These are phyloP conservation scores for Imleria badia DNA, from an alignment of 768 basidiomycete species.

Conservation along the genomic window DNA sequence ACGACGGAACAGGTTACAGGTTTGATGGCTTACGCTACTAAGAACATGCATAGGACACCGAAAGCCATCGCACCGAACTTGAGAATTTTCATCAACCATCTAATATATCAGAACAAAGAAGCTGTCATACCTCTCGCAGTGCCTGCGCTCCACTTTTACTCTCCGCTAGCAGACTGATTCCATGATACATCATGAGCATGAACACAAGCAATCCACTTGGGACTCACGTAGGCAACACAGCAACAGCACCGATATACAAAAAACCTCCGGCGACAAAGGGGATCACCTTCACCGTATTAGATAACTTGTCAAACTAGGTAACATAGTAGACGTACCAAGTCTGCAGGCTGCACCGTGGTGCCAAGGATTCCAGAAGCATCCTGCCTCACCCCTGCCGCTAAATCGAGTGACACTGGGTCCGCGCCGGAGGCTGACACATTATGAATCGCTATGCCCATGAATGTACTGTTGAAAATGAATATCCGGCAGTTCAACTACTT, in stretches of 20 bases:
- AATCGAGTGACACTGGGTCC: conserved; percentile 47
- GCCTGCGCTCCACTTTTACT: conserved; percentile 87
- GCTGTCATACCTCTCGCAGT: conserved; percentile 69
- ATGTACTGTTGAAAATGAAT: conserved; percentile 51
- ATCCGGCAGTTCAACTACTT: neutral
- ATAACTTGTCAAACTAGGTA: conserved; percentile 12
- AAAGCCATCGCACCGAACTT: conserved; percentile 92
- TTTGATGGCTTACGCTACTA: conserved; percentile 74
- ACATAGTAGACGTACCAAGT: conserved; percentile 60
- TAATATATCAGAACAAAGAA: conserved; percentile 11
- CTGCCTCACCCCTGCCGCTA: conserved; percentile 77
- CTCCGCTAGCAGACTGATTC: conserved; percentile 71
- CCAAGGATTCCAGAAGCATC: conserved; percentile 77
- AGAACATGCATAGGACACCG: conserved; percentile 88
- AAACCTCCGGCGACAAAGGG: conserved; percentile 91
- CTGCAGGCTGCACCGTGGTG: conserved; percentile 74
- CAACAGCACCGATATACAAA: conserved; percentile 91
- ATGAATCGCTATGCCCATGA: conserved; percentile 86
- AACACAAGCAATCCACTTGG: conserved; percentile 4
- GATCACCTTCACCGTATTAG: conserved; percentile 57
- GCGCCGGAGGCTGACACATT: conserved; percentile 59
- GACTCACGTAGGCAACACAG: conserved; percentile 85
- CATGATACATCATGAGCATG: conserved; percentile 13
- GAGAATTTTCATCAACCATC: conserved; percentile 23
- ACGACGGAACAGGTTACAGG: conserved; percentile 7